Conservation (phyloP, 2,329 filamentous ascomycete genomes). For the Bisporella sp. region DNA sequence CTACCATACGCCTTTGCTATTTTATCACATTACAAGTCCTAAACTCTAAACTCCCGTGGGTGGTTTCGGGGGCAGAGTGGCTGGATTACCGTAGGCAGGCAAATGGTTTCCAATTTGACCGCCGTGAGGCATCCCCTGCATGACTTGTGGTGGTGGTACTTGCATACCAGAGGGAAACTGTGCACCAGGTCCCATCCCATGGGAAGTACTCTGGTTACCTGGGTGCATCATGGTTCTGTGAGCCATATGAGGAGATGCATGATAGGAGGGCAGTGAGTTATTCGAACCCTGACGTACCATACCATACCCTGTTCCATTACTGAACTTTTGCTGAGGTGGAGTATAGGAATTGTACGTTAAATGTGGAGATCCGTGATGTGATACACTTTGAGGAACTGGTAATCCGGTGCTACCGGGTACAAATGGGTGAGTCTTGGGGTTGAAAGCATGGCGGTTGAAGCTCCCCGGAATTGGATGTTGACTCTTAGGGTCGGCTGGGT, state of each 20-base stretch:
- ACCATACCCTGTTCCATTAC: constrained; percentile 26
- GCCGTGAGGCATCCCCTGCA: constrained; percentile 19
- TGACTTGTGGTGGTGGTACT: constrained; percentile 15
- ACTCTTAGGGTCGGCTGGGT: constrained; percentile 64
- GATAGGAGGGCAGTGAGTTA: constrained; percentile 28
- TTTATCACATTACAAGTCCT: constrained; percentile 19
- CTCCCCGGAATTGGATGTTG: constrained; percentile 82
- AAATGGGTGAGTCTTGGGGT: constrained; percentile 90
- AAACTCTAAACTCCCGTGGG: constrained; percentile 33
- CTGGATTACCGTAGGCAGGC: constrained; percentile 48
- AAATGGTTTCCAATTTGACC: constrained; percentile 37
- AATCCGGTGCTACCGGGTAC: constrained; percentile 57
- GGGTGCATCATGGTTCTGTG: constrained; percentile 29
- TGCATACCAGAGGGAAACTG: background rate
- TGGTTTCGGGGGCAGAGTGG: constrained; percentile 47
- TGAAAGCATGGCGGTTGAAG: constrained; percentile 80
- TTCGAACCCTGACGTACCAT: constrained; percentile 30
- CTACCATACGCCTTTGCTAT: constrained; percentile 27
- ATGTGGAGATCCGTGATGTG: constrained; percentile 29
- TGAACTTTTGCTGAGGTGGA: constrained; percentile 26
- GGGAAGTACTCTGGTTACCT: constrained; percentile 14
- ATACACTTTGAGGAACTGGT: constrained; percentile 35
- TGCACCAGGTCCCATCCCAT: constrained; percentile 5
- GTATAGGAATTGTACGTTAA: constrained; percentile 34
- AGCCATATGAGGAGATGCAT: constrained; percentile 29